These are phyloP conservation scores for Mrakiaceae sp. DNA, from an alignment of 1,284 basidiomycete species.

Conservation along the genomic window DNA sequence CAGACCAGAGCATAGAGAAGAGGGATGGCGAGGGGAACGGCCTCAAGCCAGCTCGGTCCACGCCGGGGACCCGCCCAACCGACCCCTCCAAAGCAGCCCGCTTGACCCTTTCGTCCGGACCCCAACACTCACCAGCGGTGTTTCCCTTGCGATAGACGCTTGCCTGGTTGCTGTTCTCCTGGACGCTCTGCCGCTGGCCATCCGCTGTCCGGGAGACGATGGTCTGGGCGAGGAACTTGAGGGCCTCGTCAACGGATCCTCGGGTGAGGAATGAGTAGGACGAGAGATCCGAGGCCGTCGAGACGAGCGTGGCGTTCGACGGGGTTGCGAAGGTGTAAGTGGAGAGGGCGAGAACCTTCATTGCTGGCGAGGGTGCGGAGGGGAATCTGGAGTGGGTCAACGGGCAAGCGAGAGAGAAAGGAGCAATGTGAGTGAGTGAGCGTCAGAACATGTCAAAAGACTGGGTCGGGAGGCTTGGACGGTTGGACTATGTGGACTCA, in stretches of 20 bases:
- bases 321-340: slow-evolving; percentile 35
- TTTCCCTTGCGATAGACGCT: slow-evolving; percentile 15
- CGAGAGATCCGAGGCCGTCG: slow-evolving; percentile 68
- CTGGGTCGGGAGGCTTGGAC: too few relatives aligned
- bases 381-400: neutral
- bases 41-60: slow-evolving; percentile 19
- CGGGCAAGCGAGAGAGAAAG: neutral
- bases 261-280: slow-evolving; percentile 91
- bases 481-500: too few relatives aligned
- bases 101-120: too few relatives aligned
- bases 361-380: slow-evolving; percentile 20
- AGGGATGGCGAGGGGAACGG: slow-evolving; percentile 37
- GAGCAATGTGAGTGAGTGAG: too few relatives aligned
- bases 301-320: slow-evolving; percentile 46
- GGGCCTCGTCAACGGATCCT: slow-evolving; percentile 72
- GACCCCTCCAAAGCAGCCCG: too few relatives aligned
- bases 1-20: too few relatives aligned
- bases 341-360: slow-evolving; percentile 44
- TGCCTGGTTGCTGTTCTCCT: slow-evolving; percentile 32
- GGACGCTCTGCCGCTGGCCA: slow-evolving; percentile 74
- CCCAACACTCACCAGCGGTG: slow-evolving; percentile 6
- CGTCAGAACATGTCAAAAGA: too few relatives aligned
- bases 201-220: slow-evolving; percentile 70
- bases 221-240: slow-evolving; percentile 81
- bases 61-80: slow-evolving; percentile 26